Base-by-base conservation (phyloP, 2,329 filamentous ascomycete species). In the Clathrospora elynae region DNA sequence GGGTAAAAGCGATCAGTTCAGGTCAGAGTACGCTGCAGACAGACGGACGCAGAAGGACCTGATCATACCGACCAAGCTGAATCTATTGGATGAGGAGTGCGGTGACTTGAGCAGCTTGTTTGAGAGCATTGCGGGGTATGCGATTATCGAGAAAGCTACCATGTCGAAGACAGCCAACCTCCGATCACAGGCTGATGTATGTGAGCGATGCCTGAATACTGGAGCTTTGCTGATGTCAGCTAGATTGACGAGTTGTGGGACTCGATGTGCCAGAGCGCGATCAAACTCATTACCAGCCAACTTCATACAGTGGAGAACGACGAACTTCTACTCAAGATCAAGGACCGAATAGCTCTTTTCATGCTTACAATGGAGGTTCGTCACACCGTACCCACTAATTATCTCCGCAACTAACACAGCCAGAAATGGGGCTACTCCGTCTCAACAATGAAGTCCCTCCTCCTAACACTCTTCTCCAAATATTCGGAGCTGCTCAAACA, bases 161-260 rank as follows among this genome's bases (percentile, higher is more conserved):
- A 90, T 96, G 84, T 86, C 86, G 53, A 87, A 87, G 55, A 86
- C 87, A 1, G 88, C 90, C 1, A 88, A 93, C 61, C 75, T 99
- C 35, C 84, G 93, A 31, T 58, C 51, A 87, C 90, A 18, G 75
- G 82, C 88, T 54, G 93, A 99, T 74, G 91, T 92, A 69, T 70
- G 82, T 51, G 18, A 17, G 13, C 0, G n/a, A 1, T 8, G 2
- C 17, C 3, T 35, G 11, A 4, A 10, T 3, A 0, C 13, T 6
- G 10, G 12, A 14, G 12, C 29, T 20, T 29, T 2, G 17, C 49
- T 53, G 31, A 55, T 22, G 5, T 19, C 17, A 9, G 24, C 19
- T 19, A 91, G 87, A 84, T 96, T n/a, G 93, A 99, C 64, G 93
- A 97, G 71, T 76, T 99, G 2, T 99, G 93, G 93, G 92, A 97